Base-by-base conservation (phyloP, 768 basidiomycete species). In the Naganishia vaughanmartiniae region DNA sequence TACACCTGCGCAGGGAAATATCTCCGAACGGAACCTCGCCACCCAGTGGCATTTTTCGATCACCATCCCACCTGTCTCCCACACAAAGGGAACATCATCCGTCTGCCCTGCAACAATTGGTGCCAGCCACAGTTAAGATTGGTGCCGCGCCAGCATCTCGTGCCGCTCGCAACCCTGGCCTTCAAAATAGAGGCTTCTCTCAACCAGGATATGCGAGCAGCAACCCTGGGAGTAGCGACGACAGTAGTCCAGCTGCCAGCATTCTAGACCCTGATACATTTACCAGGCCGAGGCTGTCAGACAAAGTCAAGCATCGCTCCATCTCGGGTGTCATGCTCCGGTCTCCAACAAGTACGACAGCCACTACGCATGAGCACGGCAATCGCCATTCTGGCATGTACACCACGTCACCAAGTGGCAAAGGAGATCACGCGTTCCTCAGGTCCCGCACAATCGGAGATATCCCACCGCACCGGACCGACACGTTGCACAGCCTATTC, bases 191-290 rank as follows among this genome's bases (percentile, higher is more conserved):
- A 30, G 60, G 39, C 28, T 45, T 34, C 6, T 42, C 36, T 1
- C 36, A 42, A 63, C 39, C 39, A n/a, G 21, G 24, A 17, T 63
- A 45, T 30, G 60, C 60, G 9, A 39, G 60, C 42, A 63, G 60
- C n/a, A 63, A 63, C n/a, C 60, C 60, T 0, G 60, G 60, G 12
- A 63, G 60, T 15, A 63, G 60, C 24, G 60, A 63, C 39, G 60
- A 63, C 26, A 63, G 60, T 34, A 63, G 60, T 30, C 60, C 60
- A n/a, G 42, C 60, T 15, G 36, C 28, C 42, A 63, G 60, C 42
- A 42, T 63, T 12, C 6, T 28, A 4, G 39, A 42, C n/a, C 39
- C 21, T 26, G 39, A 45, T 26, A 14, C 10, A n/a, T 42, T n/a
- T 30, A 11, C 21, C 12, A 31, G 60, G 19, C 30, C 39, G 7